Base-by-base conservation (phyloP, 768 basidiomycete species). In the Russula compacta region DNA sequence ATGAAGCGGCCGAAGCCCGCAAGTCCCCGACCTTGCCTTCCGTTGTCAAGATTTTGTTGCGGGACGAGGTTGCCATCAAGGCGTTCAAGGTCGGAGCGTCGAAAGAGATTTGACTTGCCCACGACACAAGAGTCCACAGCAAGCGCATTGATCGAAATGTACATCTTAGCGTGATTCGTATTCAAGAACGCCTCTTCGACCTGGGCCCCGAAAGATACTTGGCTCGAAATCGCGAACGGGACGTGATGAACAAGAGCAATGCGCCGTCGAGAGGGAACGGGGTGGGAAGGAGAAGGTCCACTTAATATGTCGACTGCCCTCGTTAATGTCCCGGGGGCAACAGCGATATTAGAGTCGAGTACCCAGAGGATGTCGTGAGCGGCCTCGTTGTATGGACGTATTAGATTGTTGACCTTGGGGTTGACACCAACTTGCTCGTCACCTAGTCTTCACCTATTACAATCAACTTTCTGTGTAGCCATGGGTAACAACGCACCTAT, bases 91-190 rank as follows among this genome's bases (percentile, higher is more conserved):
- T 95, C 92, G 33, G 91, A 91, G 49, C 91, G 87, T 48, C 92
- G 85, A 73, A 94, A 98, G 52, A 99, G 70, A 71, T 93, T 94
- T 43, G 93, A 95, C 75, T 99, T 99, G 64, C 97, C 97, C 60
- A 97, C 87, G 5, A 98, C 93, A 68, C 97, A 99, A 1, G 94
- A 95, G 58, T 97, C 95, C 46, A 94, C 74, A 11, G 89, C 91
- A 49, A 89, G 75, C 0, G 87, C 82, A 74, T 95, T 95, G 70
- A 98, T 92, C 10, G 93, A 94, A 55, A 98, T 80, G 69, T 98
- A 98, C 89, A 98, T 94, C 74, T 95, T 98, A 29, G 95, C 92
- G 69, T 98, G 97, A 63, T 92, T 98, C 5, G 94, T 95, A 72
- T 98, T 98, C 59, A 99, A 75, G 72, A 95, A 99, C 0, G 91